These are phyloP conservation scores for Zygosaccharomyces sapae DNA, from an alignment of 1,139 yeast genomes.

Conservation along the genomic window DNA sequence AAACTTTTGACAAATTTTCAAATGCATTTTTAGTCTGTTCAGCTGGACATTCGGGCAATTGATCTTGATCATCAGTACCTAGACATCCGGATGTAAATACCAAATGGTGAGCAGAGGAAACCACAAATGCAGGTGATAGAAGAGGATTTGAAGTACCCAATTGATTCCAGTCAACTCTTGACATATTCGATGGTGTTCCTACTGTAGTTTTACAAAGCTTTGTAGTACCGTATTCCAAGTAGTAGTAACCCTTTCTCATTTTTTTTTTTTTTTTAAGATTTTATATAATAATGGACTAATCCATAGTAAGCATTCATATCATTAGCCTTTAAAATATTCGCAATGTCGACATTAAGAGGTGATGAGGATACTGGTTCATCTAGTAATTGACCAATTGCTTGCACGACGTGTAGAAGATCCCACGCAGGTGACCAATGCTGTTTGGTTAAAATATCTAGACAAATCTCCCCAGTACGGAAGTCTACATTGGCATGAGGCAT, in stretches of 20 bases:
- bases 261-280: not conserved
- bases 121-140: slow-evolving; percentile 40
- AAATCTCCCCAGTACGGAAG: slow-evolving; percentile 68
- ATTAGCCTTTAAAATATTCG: slow-evolving; percentile 62
- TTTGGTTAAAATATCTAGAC: slow-evolving; percentile 71
- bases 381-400: slow-evolving; percentile 65
- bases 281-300: slow-evolving; percentile 57
- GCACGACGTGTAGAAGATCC: slow-evolving; percentile 65
- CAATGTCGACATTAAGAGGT: slow-evolving; percentile 81
- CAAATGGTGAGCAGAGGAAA: slow-evolving; percentile 42
- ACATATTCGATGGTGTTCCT: slow-evolving; percentile 26
- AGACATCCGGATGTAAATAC: slow-evolving; percentile 42
- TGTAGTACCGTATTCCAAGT: not conserved
- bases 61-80: slow-evolving; percentile 31
- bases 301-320: slow-evolving; percentile 57
- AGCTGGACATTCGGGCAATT: slow-evolving; percentile 38
- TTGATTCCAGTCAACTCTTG: slow-evolving; percentile 42
- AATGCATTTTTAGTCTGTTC: slow-evolving; percentile 40
- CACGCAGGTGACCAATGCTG: slow-evolving; percentile 85
- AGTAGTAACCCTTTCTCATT: not conserved
- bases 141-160: slow-evolving; percentile 36
- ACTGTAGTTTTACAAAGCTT: not conserved
- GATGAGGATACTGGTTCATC: slow-evolving; percentile 81
- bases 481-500: slow-evolving; percentile 77
- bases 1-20: slow-evolving; percentile 37